Evolutionary conservation across 2,329 filamentous ascomycete genomes (phyloP), one percentile per base, ranked within the genome.

Genomic region (Tolypocladium guangdongense): DNA sequence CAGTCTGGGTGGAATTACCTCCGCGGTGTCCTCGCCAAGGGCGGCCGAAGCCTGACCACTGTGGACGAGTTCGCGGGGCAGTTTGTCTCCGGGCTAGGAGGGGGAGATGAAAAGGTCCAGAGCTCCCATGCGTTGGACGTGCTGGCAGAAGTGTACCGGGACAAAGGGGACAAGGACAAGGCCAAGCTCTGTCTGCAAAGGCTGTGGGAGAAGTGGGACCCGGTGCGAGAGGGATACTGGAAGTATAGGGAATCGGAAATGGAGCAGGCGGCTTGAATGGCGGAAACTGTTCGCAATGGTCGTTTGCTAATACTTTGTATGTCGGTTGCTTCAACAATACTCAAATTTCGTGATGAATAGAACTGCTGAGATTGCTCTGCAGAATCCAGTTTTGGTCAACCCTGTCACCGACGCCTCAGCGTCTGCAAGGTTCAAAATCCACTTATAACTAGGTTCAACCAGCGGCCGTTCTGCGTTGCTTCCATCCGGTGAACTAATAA

Each of bases 1-100:
- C 88, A 90, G 68, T 92, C 88, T 60, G 81, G 90, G 1, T 99
- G 93, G 93, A 93, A 90, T 68, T 99, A 96, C 69, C 74, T 96
- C 16, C 77, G 84, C 35, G 93, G 88, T 3, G 83, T 90, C 48
- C 68, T 95, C 55, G 77, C 78, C 55, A 87, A 89, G 63, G 83
- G 82, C 1, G 83, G 77, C 0, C 67, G 84, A 33, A 62, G 69
- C 49, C 63, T 83, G 32, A 66, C 59, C 1, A 69, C 65, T 1
- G 67, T 77, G 7, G 71, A 74, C 55, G 72, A 64, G 18, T 83
- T 83, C 62, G 74, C 72, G 0, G 67, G 68, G 55, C 68, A 73
- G 52, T 82, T 83, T 58, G 75, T 80, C 4, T 76, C 67, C 22
- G 69, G 68, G 2, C 56, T 80, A 2, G 75, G 74, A 1, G 68